Percentiles rank a stretch among this genome's conserved stretches.
phyloP scores from a whole-genome alignment of 2,329 filamentous ascomycete genomes.

The Aspergillus fischeri region DNA sequence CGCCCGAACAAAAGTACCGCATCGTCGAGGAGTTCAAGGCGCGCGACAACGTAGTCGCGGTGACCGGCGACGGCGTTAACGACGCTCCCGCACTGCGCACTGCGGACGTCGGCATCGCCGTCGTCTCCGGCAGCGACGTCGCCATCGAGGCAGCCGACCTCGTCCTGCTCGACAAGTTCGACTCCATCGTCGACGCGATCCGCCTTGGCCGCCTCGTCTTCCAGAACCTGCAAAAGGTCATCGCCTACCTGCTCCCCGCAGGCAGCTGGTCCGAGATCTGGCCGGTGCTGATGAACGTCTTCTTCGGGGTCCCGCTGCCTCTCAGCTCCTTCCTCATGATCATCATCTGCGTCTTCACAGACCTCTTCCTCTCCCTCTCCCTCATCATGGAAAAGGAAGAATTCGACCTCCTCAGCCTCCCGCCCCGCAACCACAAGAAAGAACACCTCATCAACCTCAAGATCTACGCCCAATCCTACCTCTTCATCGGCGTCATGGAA shows the following conservation, averaged over 20 bases:
- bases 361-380: constrained; percentile 49
- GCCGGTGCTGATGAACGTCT: constrained; percentile 55
- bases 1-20: constrained; percentile 41
- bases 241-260: constrained; percentile 47
- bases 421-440: constrained; percentile 48
- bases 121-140: constrained; percentile 38
- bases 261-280: constrained; percentile 56
- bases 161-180: constrained; percentile 33
- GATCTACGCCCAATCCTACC: constrained; percentile 51
- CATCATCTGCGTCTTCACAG: constrained; percentile 55
- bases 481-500: constrained; percentile 52
- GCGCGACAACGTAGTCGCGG: constrained; percentile 39
- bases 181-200: constrained; percentile 32
- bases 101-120: constrained; percentile 32
- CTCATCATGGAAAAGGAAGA: constrained; percentile 56
- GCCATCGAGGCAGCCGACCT: constrained; percentile 40
- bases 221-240: constrained; percentile 36
- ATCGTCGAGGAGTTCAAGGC: constrained; percentile 40
- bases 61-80: constrained; percentile 37
- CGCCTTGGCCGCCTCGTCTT: constrained; percentile 32
- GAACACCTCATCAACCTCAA: constrained; percentile 52
- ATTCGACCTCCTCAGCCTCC: constrained; percentile 50
- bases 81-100: constrained; percentile 32
- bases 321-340: constrained; percentile 55
- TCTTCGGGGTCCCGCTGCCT: constrained; percentile 51